These are phyloP conservation scores for Teunomyces cretensis DNA, from an alignment of 805 yeast genomes.

Conservation along the genomic window DNA sequence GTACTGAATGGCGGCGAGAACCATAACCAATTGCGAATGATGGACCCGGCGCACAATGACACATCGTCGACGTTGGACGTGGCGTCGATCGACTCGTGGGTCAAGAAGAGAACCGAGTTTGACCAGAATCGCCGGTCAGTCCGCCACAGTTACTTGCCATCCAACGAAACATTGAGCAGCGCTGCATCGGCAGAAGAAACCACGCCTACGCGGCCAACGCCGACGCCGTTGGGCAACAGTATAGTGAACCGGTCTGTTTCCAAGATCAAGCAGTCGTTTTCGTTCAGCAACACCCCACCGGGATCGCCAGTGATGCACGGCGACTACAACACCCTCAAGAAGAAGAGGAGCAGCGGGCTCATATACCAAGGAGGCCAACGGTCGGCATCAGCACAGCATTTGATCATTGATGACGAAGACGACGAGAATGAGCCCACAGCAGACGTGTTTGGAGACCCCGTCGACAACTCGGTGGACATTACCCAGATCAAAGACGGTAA, in stretches of 20 bases:
- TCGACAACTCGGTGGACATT: conserved; percentile 6
- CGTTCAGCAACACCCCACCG: conserved; percentile 23
- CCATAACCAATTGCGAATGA: conserved; percentile 3
- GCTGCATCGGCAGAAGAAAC: not conserved
- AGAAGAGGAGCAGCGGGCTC: not conserved
- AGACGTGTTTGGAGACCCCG: not conserved
- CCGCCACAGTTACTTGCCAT: conserved; percentile 28
- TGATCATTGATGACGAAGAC: not conserved
- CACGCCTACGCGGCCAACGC: not conserved
- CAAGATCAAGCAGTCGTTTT: conserved; percentile 23
- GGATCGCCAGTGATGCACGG: conserved; percentile 14
- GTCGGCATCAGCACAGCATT: not conserved
- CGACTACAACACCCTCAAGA: conserved; percentile 1
- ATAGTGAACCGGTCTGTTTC: conserved; percentile 15
- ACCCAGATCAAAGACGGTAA: not conserved
- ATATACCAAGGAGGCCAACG: not conserved
- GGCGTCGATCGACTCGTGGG: conserved; percentile 54
- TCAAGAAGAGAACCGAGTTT: conserved; percentile 47
- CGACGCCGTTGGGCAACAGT: conserved; percentile 4
- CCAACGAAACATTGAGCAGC: conserved; percentile 24
- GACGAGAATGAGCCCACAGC: not conserved
- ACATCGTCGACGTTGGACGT: conserved; percentile 42
- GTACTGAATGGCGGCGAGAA: not conserved
- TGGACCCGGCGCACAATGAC: conserved; percentile 22
- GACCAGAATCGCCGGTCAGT: conserved; percentile 26